Conservation (phyloP, 2,329 filamentous ascomycete genomes). For the Trichoderma koningii region DNA sequence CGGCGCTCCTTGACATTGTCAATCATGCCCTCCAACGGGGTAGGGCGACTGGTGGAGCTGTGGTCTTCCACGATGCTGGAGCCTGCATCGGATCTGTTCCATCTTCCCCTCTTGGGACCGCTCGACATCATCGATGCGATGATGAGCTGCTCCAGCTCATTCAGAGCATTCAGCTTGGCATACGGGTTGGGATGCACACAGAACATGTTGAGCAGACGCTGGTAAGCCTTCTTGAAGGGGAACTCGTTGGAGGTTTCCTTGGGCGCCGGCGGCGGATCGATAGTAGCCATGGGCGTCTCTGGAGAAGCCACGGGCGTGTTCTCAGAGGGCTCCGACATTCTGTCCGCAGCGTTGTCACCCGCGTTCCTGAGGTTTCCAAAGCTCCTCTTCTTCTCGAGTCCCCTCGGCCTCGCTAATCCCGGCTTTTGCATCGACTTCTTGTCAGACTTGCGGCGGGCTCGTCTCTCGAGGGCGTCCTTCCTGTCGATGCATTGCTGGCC, state of each 20-base stretch:
- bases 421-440: constrained; percentile 48
- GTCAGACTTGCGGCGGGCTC: constrained; percentile 44
- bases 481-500: constrained; percentile 67
- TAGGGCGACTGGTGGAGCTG: constrained; percentile 41
- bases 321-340: constrained; percentile 44
- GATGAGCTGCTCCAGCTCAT: constrained; percentile 81
- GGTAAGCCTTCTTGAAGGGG: constrained; percentile 78
- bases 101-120: constrained; percentile 40
- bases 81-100: constrained; percentile 43
- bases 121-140: constrained; percentile 63
- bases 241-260: constrained; percentile 57
- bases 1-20: constrained; percentile 70
- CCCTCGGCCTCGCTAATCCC: constrained; percentile 51
- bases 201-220: constrained; percentile 79
- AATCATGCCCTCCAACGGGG: constrained; percentile 65
- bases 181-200: constrained; percentile 87
- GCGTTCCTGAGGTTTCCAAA: constrained; percentile 63
- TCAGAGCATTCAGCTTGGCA: constrained; percentile 78
- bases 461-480: constrained; percentile 56
- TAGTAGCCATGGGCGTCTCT: constrained; percentile 40
- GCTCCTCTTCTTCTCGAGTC: constrained; percentile 67
- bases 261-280: constrained; percentile 28
- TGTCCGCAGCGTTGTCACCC: constrained; percentile 45
- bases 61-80: constrained; percentile 42
- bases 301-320: constrained; percentile 44